Conservation (phyloP, 1,284 basidiomycete genomes). For the Cryptococcus wingfieldii region DNA sequence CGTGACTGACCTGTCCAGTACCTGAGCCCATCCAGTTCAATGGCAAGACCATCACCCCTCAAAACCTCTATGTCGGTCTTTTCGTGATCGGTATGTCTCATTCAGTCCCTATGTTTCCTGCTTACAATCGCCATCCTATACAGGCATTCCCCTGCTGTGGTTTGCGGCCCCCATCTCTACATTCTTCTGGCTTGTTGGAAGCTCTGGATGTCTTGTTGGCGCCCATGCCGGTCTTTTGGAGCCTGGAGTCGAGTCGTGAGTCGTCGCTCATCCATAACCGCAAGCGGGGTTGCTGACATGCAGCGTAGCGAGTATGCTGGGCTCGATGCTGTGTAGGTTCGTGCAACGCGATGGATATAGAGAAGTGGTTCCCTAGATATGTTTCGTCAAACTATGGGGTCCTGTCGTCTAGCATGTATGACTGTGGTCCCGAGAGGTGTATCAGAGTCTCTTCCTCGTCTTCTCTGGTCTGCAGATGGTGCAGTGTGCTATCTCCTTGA, state of each 20-base stretch:
- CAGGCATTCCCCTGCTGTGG: conserved; percentile 48
- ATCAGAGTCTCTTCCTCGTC: too few relatives aligned
- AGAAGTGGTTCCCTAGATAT: too few relatives aligned
- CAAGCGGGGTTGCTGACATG: too few relatives aligned
- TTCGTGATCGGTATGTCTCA: conserved; percentile 43
- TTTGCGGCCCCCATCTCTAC: conserved; percentile 47
- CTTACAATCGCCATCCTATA: background rate
- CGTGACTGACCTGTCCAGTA: conserved; percentile 12
- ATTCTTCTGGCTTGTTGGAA: conserved; percentile 50
- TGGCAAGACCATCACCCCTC: conserved; percentile 52
- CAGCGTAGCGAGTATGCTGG: too few relatives aligned
- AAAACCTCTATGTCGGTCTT: conserved; percentile 61
- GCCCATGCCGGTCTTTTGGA: conserved; percentile 56
- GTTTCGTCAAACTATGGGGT: too few relatives aligned
- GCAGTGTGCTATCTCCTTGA: too few relatives aligned
- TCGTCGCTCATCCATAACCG: background rate
- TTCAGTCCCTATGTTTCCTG: conserved; percentile 3
- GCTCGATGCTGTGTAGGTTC: too few relatives aligned
- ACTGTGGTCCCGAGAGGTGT: too few relatives aligned
- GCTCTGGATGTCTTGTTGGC: conserved; percentile 49
- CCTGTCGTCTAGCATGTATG: too few relatives aligned
- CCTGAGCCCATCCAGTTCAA: conserved; percentile 51
- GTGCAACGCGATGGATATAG: too few relatives aligned
- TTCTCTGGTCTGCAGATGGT: too few relatives aligned
- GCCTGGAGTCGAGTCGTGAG: conserved; percentile 52